A percentile compares a stretch with the other conserved stretches of the same genome.
phyloP scores from a whole-genome alignment of 164 flowering plant genomes.

The Magnolia sinica region DNA sequence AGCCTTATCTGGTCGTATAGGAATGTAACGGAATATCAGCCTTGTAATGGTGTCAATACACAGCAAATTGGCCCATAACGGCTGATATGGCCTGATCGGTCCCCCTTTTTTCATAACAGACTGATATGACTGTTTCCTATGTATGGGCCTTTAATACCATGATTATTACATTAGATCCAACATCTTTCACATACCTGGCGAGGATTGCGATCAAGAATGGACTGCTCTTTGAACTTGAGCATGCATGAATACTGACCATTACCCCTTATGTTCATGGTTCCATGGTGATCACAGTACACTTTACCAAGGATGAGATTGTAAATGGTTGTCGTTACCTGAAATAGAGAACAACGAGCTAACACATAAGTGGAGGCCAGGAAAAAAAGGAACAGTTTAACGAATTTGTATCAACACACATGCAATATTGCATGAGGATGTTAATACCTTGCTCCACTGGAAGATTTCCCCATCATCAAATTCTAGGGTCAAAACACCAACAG shows the following conservation, averaged over 20 bases:
- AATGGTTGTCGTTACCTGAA: conserved; percentile 80
- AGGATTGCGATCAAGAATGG: conserved; percentile 82
- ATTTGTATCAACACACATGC: too few relatives aligned
- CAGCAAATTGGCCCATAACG: too few relatives aligned
- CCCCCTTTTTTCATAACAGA: too few relatives aligned
- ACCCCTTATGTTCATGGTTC: conserved; percentile 73
- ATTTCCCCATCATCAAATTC: conserved; percentile 97
- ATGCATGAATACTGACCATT: conserved; percentile 76
- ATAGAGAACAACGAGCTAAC: conserved; percentile 1
- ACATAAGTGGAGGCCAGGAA: background rate
- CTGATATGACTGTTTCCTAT: too few relatives aligned
- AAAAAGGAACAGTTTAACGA: background rate
- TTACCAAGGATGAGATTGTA: conserved; percentile 89
- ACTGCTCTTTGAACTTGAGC: conserved; percentile 84
- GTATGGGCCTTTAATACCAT: too few relatives aligned
- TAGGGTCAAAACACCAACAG: conserved; percentile 73
- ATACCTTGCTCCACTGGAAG: conserved; percentile 96
- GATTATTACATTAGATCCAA: background rate
- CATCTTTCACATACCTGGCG: conserved; percentile 56
- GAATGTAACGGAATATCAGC: too few relatives aligned
- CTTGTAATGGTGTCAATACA: too few relatives aligned
- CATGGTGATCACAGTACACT: conserved; percentile 89
- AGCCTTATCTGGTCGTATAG: too few relatives aligned
- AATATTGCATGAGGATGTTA: too few relatives aligned
- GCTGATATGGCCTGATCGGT: too few relatives aligned